Base-by-base conservation (phyloP, 208 protist species). In the Leishmania arabica region DNA sequence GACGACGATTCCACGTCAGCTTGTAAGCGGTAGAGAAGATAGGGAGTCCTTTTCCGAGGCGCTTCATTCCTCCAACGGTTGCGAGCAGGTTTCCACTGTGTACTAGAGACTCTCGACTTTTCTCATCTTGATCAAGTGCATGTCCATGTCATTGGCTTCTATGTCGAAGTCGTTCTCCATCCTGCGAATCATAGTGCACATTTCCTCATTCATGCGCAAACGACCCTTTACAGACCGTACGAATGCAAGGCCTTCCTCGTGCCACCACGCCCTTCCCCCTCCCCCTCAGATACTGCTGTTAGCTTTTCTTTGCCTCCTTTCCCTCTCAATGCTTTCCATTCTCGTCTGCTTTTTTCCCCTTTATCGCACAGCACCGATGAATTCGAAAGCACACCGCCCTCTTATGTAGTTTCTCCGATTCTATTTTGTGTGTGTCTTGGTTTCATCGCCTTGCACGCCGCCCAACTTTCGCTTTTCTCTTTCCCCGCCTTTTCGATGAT, bases 1-100 rank as follows among this genome's bases (percentile, higher is more conserved):
- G 27, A 78, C 80, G 9, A 80, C 84, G n/a, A 79, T 84, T 69
- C 81, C 83, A 24, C 84, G 82, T 47, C 65, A 83, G 60, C 51
- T 81, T 27, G 87, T 86, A 15, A 80, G 70, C 31, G 83, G 65
- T 19, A 75, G 37, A 37, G 73, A 78, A 31, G 66, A 77, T 45
- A 66, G n/a, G 6, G 78, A 80, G 53, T 34, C 62, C 47, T 82
- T 85, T 65, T 62, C 74, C 15, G 53, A 65, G n/a, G 21, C 42
- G 17, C 74, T 49, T 31, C 74, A 31, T 64, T 65, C 74, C 21
- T 7, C 74, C 53, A 77, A 40, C 19, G 24, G 34, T 47, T 34
- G 74, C 37, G 31, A 77, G 56, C 53, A 77, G 56, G 40, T 37
- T 4, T 77, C 40, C 56, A 51, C 40, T 60, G 56, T 77, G 40